These are phyloP conservation scores for Arthrobotrys entomopaga DNA, from an alignment of 2,329 filamentous ascomycete species.

Conservation along the genomic window DNA sequence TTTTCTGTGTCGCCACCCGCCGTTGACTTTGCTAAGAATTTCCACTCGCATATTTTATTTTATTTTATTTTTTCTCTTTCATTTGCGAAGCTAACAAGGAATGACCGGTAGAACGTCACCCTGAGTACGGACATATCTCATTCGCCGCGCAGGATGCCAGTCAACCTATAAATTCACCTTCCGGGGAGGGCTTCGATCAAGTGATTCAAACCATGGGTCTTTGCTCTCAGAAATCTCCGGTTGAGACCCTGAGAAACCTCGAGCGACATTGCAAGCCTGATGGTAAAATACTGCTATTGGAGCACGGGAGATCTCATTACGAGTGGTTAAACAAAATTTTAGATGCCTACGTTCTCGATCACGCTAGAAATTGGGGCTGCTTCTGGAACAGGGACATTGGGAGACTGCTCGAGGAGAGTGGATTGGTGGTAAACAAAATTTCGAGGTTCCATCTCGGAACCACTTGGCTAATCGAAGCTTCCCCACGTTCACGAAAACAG, in stretches of 20 bases:
- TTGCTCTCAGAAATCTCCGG: conserved; percentile 58
- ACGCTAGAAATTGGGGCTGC: conserved; percentile 60
- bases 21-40: conserved; percentile 4
- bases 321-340: conserved; percentile 57
- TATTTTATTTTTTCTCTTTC: no score
- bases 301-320: conserved; percentile 59
- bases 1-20: background rate
- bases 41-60: no score
- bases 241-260: conserved; percentile 57
- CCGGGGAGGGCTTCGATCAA: conserved; percentile 56
- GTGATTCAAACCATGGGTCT: conserved; percentile 59
- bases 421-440: conserved; percentile 57
- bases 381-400: conserved; percentile 60
- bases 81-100: conserved; percentile 24
- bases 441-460: conserved; percentile 59
- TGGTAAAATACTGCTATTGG: conserved; percentile 58
- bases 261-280: conserved; percentile 56
- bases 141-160: conserved; percentile 42
- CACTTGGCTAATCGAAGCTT: conserved; percentile 59
- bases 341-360: conserved; percentile 57
- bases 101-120: conserved; percentile 35
- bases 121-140: conserved; percentile 42
- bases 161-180: conserved; percentile 38
- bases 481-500: conserved; percentile 53
- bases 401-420: conserved; percentile 57